These are phyloP conservation scores for Aspergillus melleus DNA, from an alignment of 2,329 filamentous ascomycete species.

Conservation along the genomic window DNA sequence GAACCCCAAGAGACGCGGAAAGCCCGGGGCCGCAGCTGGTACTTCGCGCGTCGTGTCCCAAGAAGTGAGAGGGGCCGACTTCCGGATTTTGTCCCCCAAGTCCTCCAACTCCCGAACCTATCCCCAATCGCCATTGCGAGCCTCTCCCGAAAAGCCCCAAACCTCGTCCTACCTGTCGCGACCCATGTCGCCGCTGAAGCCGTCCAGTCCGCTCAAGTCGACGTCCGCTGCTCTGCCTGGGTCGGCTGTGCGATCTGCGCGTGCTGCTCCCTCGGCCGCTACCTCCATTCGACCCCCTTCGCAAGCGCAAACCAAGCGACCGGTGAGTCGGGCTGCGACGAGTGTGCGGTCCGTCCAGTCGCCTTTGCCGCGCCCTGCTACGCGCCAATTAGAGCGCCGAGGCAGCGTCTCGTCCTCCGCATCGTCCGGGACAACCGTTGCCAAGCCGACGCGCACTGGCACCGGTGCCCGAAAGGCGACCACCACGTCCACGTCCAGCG, in stretches of 20 bases:
- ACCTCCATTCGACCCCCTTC: conserved; percentile 29
- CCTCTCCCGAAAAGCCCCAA: conserved; percentile 42
- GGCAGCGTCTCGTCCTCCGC: conserved; percentile 39
- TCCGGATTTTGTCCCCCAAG: conserved; percentile 73
- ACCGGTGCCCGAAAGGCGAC: conserved; percentile 32
- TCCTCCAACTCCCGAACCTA: conserved; percentile 75
- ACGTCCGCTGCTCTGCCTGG: conserved; percentile 22
- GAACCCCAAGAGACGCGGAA: conserved; percentile 69
- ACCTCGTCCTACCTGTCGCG: conserved; percentile 59
- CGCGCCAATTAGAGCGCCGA: conserved; percentile 41
- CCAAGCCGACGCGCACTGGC: conserved; percentile 30
- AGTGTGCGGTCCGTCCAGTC: conserved; percentile 29
- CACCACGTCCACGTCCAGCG: conserved; percentile 23
- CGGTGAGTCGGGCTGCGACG: conserved; percentile 31
- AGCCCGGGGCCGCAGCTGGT: conserved; percentile 38
- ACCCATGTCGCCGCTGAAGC: conserved; percentile 64
- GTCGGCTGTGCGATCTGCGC: conserved; percentile 24
- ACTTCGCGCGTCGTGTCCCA: conserved; percentile 44
- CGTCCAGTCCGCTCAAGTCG: conserved; percentile 41
- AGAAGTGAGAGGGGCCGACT: conserved; percentile 48
- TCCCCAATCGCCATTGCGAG: conserved; percentile 56
- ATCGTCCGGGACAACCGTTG: conserved; percentile 41
- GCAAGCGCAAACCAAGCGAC: conserved; percentile 27
- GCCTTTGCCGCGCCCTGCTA: conserved; percentile 36
- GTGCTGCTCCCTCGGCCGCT: conserved; percentile 25